These are phyloP conservation scores for Pseudofabraea citricarpa DNA, from an alignment of 2,329 filamentous ascomycete genomes.

Conservation along the genomic window DNA sequence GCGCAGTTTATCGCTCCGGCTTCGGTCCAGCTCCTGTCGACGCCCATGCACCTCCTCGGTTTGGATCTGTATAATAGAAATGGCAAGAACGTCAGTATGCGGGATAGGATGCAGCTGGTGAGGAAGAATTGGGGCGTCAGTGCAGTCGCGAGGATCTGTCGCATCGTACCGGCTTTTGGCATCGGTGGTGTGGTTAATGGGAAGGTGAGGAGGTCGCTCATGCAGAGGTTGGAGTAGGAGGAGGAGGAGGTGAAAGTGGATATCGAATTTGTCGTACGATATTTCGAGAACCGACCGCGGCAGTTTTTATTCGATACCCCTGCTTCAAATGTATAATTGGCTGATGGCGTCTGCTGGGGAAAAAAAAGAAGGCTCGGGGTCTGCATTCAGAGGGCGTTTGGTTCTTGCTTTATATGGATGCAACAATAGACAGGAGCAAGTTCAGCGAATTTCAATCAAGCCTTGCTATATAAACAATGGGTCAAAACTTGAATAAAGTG, in stretches of 20 bases:
- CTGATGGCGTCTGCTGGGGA: neutral
- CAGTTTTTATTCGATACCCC: no score
- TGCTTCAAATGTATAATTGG: neutral
- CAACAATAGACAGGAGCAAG: neutral
- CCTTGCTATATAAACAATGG: neutral
- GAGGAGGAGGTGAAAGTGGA: no score
- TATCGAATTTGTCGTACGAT: no score
- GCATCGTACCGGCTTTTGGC: conserved; percentile 86
- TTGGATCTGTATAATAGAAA: conserved; percentile 80
- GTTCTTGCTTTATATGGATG: no score
- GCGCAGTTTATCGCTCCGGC: conserved; percentile 82
- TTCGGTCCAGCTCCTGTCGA: conserved; percentile 71
- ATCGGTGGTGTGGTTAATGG: conserved; percentile 83
- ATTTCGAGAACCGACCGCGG: no score
- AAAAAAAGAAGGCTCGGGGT: neutral
- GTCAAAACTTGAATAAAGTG: neutral
- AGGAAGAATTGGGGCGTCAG: conserved; percentile 71
- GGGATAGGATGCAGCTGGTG: conserved; percentile 63
- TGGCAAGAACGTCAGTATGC: conserved; percentile 36
- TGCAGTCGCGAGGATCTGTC: conserved; percentile 68
- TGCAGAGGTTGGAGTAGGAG: conserved; percentile 54
- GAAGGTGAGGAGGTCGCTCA: conserved; percentile 61
- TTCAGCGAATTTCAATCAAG: no score
- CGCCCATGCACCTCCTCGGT: conserved; percentile 79
- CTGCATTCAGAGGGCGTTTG: no score